Conservation (phyloP, 306 rosid species). For the Spatholobus suberectus region DNA sequence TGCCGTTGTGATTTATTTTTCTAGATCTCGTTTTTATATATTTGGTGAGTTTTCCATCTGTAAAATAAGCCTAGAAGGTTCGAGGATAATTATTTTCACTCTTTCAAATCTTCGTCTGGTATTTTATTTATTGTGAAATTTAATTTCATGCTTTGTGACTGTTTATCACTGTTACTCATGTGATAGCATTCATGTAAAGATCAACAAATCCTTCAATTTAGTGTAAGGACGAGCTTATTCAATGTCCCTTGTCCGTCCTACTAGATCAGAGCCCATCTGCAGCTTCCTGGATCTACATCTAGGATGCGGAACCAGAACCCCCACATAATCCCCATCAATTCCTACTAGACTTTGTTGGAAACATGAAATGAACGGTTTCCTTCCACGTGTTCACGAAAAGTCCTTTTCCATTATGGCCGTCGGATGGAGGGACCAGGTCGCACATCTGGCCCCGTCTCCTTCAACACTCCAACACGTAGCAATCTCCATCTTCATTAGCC, state of each 20-base stretch:
- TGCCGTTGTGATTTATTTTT: neutral
- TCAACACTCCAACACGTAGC: slow-evolving; percentile 50
- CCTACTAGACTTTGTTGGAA: slow-evolving; percentile 29
- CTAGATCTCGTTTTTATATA: neutral
- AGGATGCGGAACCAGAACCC: neutral
- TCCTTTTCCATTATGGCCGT: slow-evolving; percentile 54
- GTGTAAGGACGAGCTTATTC: neutral
- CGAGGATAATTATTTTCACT: neutral
- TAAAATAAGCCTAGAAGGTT: neutral
- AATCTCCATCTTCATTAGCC: neutral
- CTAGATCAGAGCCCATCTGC: neutral
- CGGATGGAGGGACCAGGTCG: slow-evolving; percentile 39
- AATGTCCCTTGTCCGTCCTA: neutral
- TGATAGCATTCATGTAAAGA: neutral
- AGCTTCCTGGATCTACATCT: slow-evolving; percentile 35
- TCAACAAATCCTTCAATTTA: neutral
- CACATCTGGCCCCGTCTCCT: slow-evolving; percentile 36
- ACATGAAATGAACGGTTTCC: slow-evolving; percentile 38
- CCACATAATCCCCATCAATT: slow-evolving; percentile 19
- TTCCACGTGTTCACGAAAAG: slow-evolving; percentile 53
- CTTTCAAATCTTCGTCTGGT: neutral
- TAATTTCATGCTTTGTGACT: neutral
- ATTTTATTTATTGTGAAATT: slow-evolving; percentile 17
- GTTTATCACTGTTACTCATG: neutral
- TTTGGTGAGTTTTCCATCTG: neutral